Evolutionary conservation across 2,329 filamentous ascomycete species (phyloP).

Genomic region (Tolypocladium paradoxum): DNA sequence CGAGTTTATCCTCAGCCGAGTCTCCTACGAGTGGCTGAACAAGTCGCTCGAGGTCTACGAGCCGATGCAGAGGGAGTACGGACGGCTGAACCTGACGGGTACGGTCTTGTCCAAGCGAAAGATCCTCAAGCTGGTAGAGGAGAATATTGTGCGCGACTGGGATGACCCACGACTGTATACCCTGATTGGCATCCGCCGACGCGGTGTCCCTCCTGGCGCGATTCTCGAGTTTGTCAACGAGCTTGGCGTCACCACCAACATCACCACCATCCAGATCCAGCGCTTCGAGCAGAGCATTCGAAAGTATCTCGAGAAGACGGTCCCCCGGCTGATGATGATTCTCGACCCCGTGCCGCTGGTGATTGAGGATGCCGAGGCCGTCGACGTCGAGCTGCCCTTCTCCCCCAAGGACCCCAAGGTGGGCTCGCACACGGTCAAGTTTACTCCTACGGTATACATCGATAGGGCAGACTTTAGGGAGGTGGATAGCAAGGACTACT

Average conservation of each 20-base stretch:
- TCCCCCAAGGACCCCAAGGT: constrained; percentile 67
- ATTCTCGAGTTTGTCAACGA: constrained; percentile 86
- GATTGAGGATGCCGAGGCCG: constrained; percentile 61
- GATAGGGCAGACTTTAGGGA: constrained; percentile 74
- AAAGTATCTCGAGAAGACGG: constrained; percentile 76
- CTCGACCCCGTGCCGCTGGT: constrained; percentile 75
- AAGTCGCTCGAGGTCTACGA: constrained; percentile 72
- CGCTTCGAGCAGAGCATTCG: constrained; percentile 82
- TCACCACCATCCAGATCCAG: constrained; percentile 66
- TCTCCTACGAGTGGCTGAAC: constrained; percentile 87
- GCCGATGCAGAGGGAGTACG: constrained; percentile 87
- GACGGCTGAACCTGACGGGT: constrained; percentile 57
- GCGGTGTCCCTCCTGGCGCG: constrained; percentile 79
- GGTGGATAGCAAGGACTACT: constrained; percentile 64
- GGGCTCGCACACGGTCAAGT: constrained; percentile 47
- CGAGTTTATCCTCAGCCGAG: constrained; percentile 75
- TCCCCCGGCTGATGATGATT: constrained; percentile 81
- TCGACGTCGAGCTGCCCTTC: constrained; percentile 63
- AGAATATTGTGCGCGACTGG: constrained; percentile 74
- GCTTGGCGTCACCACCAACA: constrained; percentile 77
- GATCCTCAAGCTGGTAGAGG: constrained; percentile 67
- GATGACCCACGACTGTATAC: constrained; percentile 88
- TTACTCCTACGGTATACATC: constrained; percentile 76
- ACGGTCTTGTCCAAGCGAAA: constrained; percentile 83
- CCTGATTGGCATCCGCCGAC: constrained; percentile 68